Conservation (phyloP, 108 stramenopile genomes). For the Stephanodiscus triporus region DNA sequence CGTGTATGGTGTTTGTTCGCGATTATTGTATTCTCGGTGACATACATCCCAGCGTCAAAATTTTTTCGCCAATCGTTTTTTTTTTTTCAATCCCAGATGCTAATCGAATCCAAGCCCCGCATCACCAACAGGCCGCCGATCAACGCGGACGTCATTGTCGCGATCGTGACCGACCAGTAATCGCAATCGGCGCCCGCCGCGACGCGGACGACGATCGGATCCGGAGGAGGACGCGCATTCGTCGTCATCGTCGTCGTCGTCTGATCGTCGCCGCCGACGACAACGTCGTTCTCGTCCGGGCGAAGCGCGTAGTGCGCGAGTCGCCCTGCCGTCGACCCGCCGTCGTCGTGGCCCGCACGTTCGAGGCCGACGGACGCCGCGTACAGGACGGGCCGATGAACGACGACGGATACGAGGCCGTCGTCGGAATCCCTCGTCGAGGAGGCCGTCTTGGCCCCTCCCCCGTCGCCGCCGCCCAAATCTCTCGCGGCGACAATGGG, state of each 20-base stretch:
- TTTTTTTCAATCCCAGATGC: slow-evolving; percentile 31
- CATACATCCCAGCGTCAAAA: no score
- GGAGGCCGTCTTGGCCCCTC: slow-evolving; percentile 12
- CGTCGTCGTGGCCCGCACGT: no score
- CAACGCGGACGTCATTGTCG: slow-evolving; percentile 38
- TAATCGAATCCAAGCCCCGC: slow-evolving; percentile 37
- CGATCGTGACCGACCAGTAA: slow-evolving; percentile 40
- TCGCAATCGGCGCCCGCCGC: slow-evolving; percentile 43
- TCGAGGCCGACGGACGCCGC: slow-evolving; percentile 5
- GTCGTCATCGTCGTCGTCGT: neutral
- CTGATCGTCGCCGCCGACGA: no score
- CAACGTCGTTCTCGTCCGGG: no score
- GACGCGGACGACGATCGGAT: slow-evolving; percentile 38
- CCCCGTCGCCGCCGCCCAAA: neutral
- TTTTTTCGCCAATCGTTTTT: no score
- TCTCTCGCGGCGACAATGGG: slow-evolving; percentile 3
- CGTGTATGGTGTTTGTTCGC: no score
- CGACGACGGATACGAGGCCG: slow-evolving; percentile 22
- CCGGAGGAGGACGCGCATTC: neutral
- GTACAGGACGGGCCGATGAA: slow-evolving; percentile 25
- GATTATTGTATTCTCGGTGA: no score
- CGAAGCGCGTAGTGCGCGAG: neutral
- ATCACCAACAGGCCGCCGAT: slow-evolving; percentile 40
- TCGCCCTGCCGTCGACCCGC: neutral
- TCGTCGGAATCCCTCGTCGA: neutral